Evolutionary conservation across 108 stramenopile genomes (phyloP).

Genomic region (Discostella pseudostelligera): DNA sequence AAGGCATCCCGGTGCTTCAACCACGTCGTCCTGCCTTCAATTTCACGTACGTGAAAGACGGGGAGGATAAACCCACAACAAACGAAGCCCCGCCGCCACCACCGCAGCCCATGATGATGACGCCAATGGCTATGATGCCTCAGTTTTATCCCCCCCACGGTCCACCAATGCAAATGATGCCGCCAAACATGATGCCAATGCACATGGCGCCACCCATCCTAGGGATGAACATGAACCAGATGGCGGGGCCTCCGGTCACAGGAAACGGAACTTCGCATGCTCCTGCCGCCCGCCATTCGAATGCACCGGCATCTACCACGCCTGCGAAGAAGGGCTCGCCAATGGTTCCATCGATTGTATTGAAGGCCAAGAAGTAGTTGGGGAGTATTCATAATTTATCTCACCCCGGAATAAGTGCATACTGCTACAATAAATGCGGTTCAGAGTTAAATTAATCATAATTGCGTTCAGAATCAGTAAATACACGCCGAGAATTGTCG

Average conservation of each 20-base stretch:
- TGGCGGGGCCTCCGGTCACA: conserved; percentile 9
- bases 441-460: not conserved
- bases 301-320: conserved; percentile 4
- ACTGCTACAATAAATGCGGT: no score
- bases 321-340: conserved; percentile 24
- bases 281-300: not conserved
- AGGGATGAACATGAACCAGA: conserved; percentile 22
- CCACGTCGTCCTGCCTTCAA: conserved; percentile 57
- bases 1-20: conserved; percentile 10
- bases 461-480: not conserved
- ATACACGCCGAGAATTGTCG: not conserved
- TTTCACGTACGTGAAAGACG: conserved; percentile 83
- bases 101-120: conserved; percentile 14
- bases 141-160: not conserved
- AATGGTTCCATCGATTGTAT: conserved; percentile 34
- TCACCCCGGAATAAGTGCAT: not conserved
- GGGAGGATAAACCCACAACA: conserved; percentile 45
- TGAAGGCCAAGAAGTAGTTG: conserved; percentile 29
- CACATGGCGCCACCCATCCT: conserved; percentile 22
- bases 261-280: not conserved
- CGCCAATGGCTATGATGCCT: conserved; percentile 27
- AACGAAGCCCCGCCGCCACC: conserved; percentile 11
- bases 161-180: conserved; percentile 30
- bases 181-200: conserved; percentile 22
- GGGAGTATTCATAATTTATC: not conserved